Percentiles rank a stretch among this genome's conserved stretches.
phyloP scores from a whole-genome alignment of 352 stramenopile species.

The Globisporangium yorkense region DNA sequence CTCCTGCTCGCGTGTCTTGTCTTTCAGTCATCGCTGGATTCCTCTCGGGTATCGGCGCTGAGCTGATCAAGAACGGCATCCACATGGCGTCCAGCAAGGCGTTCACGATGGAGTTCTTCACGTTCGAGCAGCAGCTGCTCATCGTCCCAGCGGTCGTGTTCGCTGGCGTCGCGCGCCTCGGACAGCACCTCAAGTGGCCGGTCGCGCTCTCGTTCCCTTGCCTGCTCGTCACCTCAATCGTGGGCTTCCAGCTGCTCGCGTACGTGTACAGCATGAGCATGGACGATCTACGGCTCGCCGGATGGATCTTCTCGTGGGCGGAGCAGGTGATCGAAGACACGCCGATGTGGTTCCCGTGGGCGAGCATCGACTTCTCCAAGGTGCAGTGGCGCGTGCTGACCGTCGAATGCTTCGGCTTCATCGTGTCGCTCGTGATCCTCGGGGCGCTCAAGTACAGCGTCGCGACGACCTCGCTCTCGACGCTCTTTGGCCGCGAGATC shows the following conservation, averaged over 20 bases:
- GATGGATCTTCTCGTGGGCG: conserved; percentile 71
- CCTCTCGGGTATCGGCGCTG: conserved; percentile 68
- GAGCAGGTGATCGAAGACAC: conserved; percentile 50
- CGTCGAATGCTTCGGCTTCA: conserved; percentile 50
- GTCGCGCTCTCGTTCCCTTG: conserved; percentile 73
- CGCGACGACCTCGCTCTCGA: conserved; percentile 71
- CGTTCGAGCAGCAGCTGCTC: conserved; percentile 42
- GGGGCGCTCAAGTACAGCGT: conserved; percentile 81
- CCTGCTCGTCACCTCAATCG: conserved; percentile 47
- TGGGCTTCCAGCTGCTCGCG: conserved; percentile 53
- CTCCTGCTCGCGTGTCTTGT: background rate
- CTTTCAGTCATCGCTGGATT: conserved; percentile 71
- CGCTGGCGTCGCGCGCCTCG: conserved; percentile 41
- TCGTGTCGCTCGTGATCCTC: conserved; percentile 69
- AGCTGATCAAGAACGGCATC: conserved; percentile 75
- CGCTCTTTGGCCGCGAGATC: conserved; percentile 72
- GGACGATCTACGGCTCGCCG: conserved; percentile 20
- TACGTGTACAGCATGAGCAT: conserved; percentile 25
- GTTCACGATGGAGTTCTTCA: conserved; percentile 49
- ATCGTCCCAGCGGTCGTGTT: conserved; percentile 59
- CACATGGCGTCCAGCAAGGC: conserved; percentile 68
- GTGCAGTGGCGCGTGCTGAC: conserved; percentile 58
- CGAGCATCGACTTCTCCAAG: conserved; percentile 50
- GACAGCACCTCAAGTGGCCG: conserved; percentile 51
- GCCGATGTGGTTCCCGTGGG: conserved; percentile 77